Conservation (phyloP, 2,329 filamentous ascomycete species). For the Pseudogymnoascus sp. region DNA sequence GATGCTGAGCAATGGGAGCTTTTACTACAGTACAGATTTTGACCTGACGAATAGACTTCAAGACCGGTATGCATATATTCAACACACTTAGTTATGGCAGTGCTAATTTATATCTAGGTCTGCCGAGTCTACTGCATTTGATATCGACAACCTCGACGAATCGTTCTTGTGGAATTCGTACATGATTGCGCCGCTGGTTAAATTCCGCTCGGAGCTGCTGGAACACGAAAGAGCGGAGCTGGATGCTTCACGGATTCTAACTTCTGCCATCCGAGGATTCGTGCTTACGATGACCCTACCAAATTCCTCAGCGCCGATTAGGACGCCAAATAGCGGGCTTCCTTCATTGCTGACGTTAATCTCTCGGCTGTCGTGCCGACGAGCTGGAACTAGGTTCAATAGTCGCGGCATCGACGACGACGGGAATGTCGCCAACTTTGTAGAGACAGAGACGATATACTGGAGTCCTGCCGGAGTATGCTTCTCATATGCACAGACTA, state of each 20-base stretch:
- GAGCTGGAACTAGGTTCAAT: slow-evolving; percentile 93
- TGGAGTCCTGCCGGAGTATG: slow-evolving; percentile 70
- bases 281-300: slow-evolving; percentile 82
- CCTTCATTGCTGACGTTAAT: slow-evolving; percentile 84
- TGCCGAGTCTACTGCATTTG: slow-evolving; percentile 69
- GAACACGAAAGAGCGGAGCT: slow-evolving; percentile 67
- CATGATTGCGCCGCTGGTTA: slow-evolving; percentile 89
- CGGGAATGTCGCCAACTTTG: slow-evolving; percentile 95
- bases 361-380: slow-evolving; percentile 80
- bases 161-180: slow-evolving; percentile 97
- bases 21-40: slow-evolving; percentile 98
- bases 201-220: slow-evolving; percentile 77
- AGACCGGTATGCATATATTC: slow-evolving; percentile 68
- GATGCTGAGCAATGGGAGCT: slow-evolving; percentile 84
- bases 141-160: slow-evolving; percentile 87
- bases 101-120: slow-evolving; percentile 43
- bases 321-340: slow-evolving; percentile 58
- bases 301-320: slow-evolving; percentile 64
- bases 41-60: slow-evolving; percentile 91
- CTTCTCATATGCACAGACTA: slow-evolving; percentile 89
- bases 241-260: slow-evolving; percentile 83
- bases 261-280: slow-evolving; percentile 89
- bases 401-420: slow-evolving; percentile 96
- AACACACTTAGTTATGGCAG: no score
- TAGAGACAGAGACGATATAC: slow-evolving; percentile 93